Conservation (phyloP, 257 asterid species). For the Nicotiana paniculata region DNA sequence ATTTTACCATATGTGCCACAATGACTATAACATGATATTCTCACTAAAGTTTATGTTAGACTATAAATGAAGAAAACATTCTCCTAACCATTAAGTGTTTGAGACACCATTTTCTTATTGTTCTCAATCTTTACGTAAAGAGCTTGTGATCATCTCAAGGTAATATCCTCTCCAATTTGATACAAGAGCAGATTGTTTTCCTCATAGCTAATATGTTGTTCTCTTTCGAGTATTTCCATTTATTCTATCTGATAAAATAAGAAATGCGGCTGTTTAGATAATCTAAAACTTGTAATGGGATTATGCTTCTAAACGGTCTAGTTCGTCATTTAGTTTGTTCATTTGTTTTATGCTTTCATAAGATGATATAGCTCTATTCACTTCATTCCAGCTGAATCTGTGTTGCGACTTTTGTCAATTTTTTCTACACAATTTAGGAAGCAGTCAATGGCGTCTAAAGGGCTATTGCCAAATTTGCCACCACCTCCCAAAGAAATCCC, state of each 20-base stretch:
- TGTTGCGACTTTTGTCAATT: not conserved
- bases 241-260: not conserved
- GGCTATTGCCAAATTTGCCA: conserved; percentile 12
- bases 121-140: not conserved
- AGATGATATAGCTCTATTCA: not conserved
- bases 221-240: not conserved
- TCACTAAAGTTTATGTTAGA: not conserved
- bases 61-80: not conserved
- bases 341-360: not conserved
- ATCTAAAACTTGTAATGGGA: not conserved
- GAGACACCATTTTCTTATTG: not conserved
- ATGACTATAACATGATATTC: not conserved
- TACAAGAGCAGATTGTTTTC: not conserved
- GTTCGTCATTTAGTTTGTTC: not conserved
- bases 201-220: not conserved
- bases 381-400: not conserved
- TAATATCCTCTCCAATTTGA: not conserved
- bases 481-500: conserved; percentile 27
- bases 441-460: conserved; percentile 16
- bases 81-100: not conserved
- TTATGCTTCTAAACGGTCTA: not conserved
- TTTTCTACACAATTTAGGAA: not conserved
- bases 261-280: not conserved
- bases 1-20: not conserved
- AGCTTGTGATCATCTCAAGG: conserved; percentile 6